phyloP scores from a whole-genome alignment of 805 yeast species.

The Yamadazyma sp. region DNA sequence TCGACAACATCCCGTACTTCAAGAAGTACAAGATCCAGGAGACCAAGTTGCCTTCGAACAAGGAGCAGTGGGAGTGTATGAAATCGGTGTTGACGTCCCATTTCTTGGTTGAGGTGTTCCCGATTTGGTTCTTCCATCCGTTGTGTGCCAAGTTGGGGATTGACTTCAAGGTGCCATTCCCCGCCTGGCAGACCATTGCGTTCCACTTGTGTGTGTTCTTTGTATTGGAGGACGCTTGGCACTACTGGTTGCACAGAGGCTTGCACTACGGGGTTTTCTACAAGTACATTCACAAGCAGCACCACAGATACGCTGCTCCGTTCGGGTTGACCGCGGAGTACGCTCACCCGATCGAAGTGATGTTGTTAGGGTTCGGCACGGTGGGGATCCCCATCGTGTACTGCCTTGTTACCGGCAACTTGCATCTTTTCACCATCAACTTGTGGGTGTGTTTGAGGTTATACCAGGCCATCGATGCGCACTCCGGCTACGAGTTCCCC shows the following conservation, averaged over 20 bases:
- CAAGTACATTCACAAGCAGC: conserved; percentile 59
- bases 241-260: conserved; percentile 57
- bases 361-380: conserved; percentile 57
- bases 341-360: conserved; percentile 60
- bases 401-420: conserved; percentile 44
- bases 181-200: conserved; percentile 40
- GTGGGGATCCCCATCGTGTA: conserved; percentile 60
- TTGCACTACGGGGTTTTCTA: conserved; percentile 58
- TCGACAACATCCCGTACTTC: conserved; percentile 54
- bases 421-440: conserved; percentile 55
- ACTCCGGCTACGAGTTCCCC: conserved; percentile 63
- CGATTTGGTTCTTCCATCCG: conserved; percentile 65
- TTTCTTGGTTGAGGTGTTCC: conserved; percentile 57
- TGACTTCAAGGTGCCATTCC: conserved; percentile 54
- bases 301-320: conserved; percentile 62
- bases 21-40: conserved; percentile 55
- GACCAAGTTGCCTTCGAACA: conserved; percentile 48
- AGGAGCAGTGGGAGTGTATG: conserved; percentile 63
- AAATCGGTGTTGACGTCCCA: conserved; percentile 58
- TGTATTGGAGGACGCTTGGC: conserved; percentile 58
- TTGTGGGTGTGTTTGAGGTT: conserved; percentile 54
- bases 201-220: conserved; percentile 50
- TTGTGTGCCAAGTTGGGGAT: conserved; percentile 50
- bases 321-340: conserved; percentile 63
- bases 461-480: conserved; percentile 61